Conservation (phyloP, 441 rosid genomes). For the Populus hybrid region DNA sequence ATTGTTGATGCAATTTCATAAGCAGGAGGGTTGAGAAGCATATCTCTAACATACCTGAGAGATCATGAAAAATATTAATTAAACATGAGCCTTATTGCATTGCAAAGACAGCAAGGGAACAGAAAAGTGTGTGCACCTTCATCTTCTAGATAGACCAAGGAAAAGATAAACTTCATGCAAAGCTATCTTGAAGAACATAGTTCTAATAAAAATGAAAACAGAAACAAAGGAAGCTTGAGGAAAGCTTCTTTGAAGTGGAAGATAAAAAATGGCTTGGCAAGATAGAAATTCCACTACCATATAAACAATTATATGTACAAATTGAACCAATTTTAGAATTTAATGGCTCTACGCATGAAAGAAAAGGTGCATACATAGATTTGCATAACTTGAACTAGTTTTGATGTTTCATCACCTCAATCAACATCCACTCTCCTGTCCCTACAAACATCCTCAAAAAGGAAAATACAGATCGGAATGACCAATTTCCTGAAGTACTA, state of each 20-base stretch:
- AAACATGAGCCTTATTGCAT: not conserved
- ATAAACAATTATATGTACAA: not conserved
- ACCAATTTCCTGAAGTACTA: not conserved
- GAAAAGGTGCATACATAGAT: not conserved
- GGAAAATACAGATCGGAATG: not conserved
- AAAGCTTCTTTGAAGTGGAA: not conserved
- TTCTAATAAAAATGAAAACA: not conserved
- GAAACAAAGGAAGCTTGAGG: not conserved
- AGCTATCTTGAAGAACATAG: not conserved
- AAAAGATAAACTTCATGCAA: not conserved
- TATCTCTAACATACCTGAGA: conserved; percentile 85
- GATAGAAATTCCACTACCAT: not conserved
- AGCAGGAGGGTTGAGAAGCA: conserved; percentile 94
- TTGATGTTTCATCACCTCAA: not conserved
- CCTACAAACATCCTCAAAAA: not conserved
- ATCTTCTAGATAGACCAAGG: not conserved
- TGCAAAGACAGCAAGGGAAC: not conserved
- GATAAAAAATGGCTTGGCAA: not conserved
- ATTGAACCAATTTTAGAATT: not conserved
- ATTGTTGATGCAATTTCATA: conserved; percentile 85
- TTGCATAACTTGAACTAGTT: not conserved
- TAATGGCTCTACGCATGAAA: not conserved
- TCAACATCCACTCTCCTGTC: not conserved
- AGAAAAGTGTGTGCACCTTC: not conserved
- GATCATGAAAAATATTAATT: not conserved